phyloP scores from a whole-genome alignment of 768 basidiomycete genomes.

The Lyophyllum decastes region DNA sequence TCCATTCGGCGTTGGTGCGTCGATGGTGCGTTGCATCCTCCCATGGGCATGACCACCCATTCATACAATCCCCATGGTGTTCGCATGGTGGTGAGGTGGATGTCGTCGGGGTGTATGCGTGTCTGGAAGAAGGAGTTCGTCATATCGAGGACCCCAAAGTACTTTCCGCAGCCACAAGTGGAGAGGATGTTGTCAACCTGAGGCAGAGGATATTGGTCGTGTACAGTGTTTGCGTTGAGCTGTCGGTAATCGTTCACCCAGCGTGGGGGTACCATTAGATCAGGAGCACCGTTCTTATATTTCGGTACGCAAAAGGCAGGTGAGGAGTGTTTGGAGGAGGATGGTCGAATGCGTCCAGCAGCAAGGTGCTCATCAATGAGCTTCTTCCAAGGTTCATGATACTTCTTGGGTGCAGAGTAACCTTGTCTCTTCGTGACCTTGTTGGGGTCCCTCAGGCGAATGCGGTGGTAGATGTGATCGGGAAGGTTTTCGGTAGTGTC shows the following conservation, averaged over 20 bases:
- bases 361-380: constrained; percentile 32
- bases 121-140: constrained; percentile 29
- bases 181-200: neutral
- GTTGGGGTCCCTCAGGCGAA: constrained; percentile 28
- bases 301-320: constrained; percentile 6
- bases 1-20: constrained; percentile 37
- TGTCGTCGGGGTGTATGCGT: constrained; percentile 24
- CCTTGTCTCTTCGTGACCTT: constrained; percentile 18
- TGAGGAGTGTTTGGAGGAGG: constrained; percentile 20
- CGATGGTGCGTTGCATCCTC: constrained; percentile 31
- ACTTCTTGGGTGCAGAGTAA: constrained; percentile 33
- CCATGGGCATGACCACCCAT: constrained; percentile 43
- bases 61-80: constrained; percentile 43
- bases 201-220: neutral
- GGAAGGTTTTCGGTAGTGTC: constrained; percentile 19
- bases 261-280: neutral
- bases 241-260: constrained; percentile 31
- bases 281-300: neutral
- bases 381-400: constrained; percentile 28
- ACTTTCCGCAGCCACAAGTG: neutral
- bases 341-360: constrained; percentile 28
- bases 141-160: neutral
- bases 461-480: constrained; percentile 20
- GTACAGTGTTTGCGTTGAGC: constrained; percentile 25
- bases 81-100: constrained; percentile 32